These are phyloP conservation scores for Hypomyces rosellus DNA, from an alignment of 2,329 filamentous ascomycete genomes.

Conservation along the genomic window DNA sequence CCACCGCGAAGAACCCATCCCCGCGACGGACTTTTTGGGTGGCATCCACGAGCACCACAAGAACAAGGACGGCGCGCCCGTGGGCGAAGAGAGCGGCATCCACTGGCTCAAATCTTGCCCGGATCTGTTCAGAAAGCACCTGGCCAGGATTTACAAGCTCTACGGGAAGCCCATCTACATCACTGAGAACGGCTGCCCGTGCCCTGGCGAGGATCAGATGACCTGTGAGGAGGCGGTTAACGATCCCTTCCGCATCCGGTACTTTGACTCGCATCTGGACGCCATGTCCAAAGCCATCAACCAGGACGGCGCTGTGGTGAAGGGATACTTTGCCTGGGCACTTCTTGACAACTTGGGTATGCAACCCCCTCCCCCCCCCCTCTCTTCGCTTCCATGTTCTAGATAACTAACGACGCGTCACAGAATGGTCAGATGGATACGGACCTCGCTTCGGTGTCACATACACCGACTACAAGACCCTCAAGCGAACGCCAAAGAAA, in stretches of 20 bases:
- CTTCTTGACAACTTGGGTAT: conserved; percentile 31
- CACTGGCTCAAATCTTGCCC: conserved; percentile 29
- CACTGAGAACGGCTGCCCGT: conserved; percentile 30
- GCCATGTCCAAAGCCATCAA: conserved; percentile 26
- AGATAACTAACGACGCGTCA: not conserved
- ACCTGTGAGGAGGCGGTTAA: conserved; percentile 22
- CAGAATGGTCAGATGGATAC: conserved; percentile 33
- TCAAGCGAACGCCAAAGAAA: conserved; percentile 32
- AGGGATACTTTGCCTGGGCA: conserved; percentile 31
- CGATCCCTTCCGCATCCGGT: conserved; percentile 30
- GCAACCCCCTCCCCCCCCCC: conserved; percentile 6
- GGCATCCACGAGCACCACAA: conserved; percentile 27
- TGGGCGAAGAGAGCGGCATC: conserved; percentile 27
- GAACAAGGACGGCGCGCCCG: conserved; percentile 22
- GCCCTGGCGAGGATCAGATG: conserved; percentile 30
- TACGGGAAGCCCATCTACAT: conserved; percentile 25
- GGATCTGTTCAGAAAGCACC: conserved; percentile 22
- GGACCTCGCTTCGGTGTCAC: conserved; percentile 33
- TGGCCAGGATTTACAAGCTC: conserved; percentile 19
- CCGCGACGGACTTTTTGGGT: conserved; percentile 26
- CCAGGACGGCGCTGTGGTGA: conserved; percentile 24
- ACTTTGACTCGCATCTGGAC: conserved; percentile 33
- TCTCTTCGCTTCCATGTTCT: not conserved
- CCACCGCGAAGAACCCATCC: conserved; percentile 18
- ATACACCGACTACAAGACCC: conserved; percentile 30